phyloP scores from a whole-genome alignment of 306 rosid species.

The Lagenaria siceraria region DNA sequence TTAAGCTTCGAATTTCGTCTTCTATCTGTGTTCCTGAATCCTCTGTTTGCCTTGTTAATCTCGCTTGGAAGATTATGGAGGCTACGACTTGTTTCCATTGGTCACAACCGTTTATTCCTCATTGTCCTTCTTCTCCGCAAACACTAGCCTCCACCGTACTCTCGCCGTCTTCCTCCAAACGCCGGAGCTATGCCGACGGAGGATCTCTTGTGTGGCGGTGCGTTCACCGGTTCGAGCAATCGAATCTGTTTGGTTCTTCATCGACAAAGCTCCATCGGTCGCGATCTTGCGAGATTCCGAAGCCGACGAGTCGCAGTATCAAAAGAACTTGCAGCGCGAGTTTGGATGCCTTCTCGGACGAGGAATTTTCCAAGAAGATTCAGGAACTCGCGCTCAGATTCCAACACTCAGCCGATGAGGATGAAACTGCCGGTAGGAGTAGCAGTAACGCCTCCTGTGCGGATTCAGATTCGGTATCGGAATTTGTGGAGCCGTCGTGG shows the following conservation, averaged over 20 bases:
- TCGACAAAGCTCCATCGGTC: conserved; percentile 26
- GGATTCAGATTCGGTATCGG: neutral
- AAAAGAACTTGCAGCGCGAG: conserved; percentile 50
- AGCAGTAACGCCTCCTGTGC: neutral
- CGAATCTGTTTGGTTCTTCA: conserved; percentile 26
- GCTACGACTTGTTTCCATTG: conserved; percentile 13
- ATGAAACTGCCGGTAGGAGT: neutral
- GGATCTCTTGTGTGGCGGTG: conserved; percentile 22
- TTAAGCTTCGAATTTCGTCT: conserved; percentile 1
- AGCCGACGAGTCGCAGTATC: conserved; percentile 10
- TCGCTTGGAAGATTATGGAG: conserved; percentile 5
- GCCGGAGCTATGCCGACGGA: conserved; percentile 1
- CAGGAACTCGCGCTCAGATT: conserved; percentile 58
- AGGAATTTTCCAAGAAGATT: conserved; percentile 62
- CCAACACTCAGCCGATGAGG: conserved; percentile 24
- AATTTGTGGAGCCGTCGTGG: conserved; percentile 40
- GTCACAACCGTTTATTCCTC: conserved; percentile 5
- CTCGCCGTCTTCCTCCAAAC: conserved; percentile 3
- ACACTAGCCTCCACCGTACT: conserved; percentile 4
- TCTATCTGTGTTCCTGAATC: neutral
- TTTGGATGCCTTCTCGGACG: conserved; percentile 56
- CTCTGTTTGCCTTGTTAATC: neutral
- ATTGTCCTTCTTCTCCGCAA: conserved; percentile 8
- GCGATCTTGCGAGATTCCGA: conserved; percentile 21
- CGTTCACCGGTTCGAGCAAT: conserved; percentile 22